These are phyloP conservation scores for Closterium sp. DNA, from an alignment of 139 green algal species.

Conservation along the genomic window DNA sequence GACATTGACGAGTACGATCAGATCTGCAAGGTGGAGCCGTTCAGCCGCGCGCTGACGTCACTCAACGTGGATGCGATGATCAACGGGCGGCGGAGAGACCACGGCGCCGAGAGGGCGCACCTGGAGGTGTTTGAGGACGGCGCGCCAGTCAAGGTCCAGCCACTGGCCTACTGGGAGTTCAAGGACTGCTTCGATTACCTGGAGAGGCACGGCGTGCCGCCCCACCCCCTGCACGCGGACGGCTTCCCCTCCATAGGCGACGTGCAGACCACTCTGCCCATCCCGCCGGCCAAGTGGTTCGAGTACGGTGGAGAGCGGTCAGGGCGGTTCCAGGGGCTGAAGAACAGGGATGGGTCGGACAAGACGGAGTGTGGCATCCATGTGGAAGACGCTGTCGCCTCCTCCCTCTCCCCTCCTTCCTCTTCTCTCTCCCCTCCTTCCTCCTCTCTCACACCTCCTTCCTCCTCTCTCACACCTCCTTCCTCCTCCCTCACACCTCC, in stretches of 20 bases:
- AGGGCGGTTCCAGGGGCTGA: conserved; percentile 60
- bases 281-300: conserved; percentile 59
- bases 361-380: conserved; percentile 66
- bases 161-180: conserved; percentile 64
- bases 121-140: conserved; percentile 40
- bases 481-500: neutral
- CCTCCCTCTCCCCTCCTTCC: neutral
- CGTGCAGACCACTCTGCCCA: conserved; percentile 58
- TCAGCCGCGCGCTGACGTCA: conserved; percentile 52
- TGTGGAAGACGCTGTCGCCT: conserved; percentile 37
- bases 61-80: conserved; percentile 60
- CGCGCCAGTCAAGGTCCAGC: conserved; percentile 51
- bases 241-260: conserved; percentile 62
- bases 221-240: conserved; percentile 54
- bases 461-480: neutral
- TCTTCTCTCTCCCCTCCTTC: neutral
- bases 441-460: neutral
- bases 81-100: conserved; percentile 60
- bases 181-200: conserved; percentile 60
- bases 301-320: conserved; percentile 64
- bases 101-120: conserved; percentile 60
- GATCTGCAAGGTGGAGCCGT: conserved; percentile 71
- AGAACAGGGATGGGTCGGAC: conserved; percentile 56
- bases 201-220: conserved; percentile 31
- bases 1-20: conserved; percentile 68